Conservation (phyloP, 495 filamentous ascomycete genomes). For the Penicillium roqueforti region DNA sequence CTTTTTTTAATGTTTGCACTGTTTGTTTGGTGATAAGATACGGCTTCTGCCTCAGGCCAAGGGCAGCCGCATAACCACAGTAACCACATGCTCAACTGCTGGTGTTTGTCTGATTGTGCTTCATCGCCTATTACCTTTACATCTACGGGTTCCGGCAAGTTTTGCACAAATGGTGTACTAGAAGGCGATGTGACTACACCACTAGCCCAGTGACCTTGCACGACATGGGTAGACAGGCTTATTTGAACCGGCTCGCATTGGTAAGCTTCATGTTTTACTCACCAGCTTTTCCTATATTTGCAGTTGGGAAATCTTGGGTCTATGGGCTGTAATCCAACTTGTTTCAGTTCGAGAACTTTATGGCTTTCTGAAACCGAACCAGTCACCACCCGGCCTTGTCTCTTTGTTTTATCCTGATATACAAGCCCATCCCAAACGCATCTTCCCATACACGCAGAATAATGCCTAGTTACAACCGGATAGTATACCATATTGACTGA, state of each 20-base stretch:
- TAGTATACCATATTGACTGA: conserved; percentile 19
- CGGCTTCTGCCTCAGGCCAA: conserved; percentile 25
- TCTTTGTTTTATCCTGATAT: not conserved
- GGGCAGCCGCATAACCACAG: conserved; percentile 10
- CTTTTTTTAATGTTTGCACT: conserved; percentile 45
- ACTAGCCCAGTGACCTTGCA: not conserved
- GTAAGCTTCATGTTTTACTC: conserved; percentile 35
- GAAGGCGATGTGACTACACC: conserved; percentile 5
- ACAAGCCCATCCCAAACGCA: not conserved
- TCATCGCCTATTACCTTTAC: not conserved
- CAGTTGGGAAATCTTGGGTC: not conserved
- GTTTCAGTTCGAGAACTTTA: not conserved
- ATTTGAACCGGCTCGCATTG: conserved; percentile 50
- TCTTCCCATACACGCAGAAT: not conserved
- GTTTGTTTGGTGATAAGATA: conserved; percentile 36
- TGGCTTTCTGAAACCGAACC: not conserved
- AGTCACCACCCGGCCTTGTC: not conserved
- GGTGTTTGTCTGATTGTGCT: not conserved
- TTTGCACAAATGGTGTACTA: not conserved
- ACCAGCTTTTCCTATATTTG: not conserved
- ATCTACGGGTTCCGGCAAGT: not conserved
- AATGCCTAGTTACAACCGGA: not conserved
- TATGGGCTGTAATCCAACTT: not conserved
- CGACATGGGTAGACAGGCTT: conserved; percentile 49
- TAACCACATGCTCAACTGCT: conserved; percentile 5